A percentile compares a stretch with the other conserved stretches of the same genome.
phyloP scores from a whole-genome alignment of 352 stramenopile species.

The Globisporangium uncinulatum region DNA sequence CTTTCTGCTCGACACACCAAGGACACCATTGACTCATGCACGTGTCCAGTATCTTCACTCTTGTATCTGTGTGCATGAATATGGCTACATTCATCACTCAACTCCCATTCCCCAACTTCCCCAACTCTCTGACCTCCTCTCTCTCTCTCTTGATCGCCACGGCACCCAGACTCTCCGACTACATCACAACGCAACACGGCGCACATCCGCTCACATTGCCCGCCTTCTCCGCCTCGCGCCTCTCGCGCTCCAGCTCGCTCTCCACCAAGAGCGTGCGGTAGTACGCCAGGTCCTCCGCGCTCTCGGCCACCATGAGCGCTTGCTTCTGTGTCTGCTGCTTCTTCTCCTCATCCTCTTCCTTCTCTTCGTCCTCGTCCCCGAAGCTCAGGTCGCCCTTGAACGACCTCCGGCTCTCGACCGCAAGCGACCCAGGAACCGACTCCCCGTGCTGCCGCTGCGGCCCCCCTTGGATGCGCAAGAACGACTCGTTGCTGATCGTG shows the following conservation, averaged over 20 bases:
- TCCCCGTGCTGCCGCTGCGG: constrained; percentile 14
- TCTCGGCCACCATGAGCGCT: constrained; percentile 11
- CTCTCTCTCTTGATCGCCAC: neutral
- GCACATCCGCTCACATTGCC: constrained; percentile 35
- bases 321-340: constrained; percentile 4
- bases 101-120: too few species aligned
- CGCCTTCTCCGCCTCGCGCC: constrained; percentile 19
- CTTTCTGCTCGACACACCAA: too few species aligned
- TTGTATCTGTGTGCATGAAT: neutral
- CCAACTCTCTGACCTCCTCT: too few species aligned
- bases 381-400: constrained; percentile 59
- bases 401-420: constrained; percentile 15
- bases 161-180: neutral
- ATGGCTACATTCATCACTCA: too few species aligned
- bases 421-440: constrained; percentile 18
- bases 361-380: constrained; percentile 5
- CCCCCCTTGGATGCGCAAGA: constrained; percentile 35
- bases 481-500: constrained; percentile 69
- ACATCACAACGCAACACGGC: constrained; percentile 53
- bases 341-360: neutral
- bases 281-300: constrained; percentile 43
- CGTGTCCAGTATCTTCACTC: too few species aligned
- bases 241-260: constrained; percentile 28
- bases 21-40: too few species aligned
- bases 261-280: constrained; percentile 36